A percentile compares a stretch with the other conserved stretches of the same genome.
These are phyloP conservation scores for Metschnikowia chrysomelidarum DNA, from an alignment of 805 yeast genomes.

Conservation along the genomic window DNA sequence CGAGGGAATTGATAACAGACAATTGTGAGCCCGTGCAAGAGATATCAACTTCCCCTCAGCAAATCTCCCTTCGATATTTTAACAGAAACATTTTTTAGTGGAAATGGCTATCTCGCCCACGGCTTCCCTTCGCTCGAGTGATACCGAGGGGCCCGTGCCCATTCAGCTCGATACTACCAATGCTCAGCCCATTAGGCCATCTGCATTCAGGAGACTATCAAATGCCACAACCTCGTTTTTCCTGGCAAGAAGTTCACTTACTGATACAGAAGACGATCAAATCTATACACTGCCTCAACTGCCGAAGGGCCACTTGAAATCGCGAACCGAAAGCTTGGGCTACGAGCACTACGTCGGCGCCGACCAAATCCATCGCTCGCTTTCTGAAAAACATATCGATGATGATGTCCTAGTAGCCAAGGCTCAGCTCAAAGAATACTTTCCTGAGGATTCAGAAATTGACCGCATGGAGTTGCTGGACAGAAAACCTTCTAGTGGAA, in stretches of 20 bases:
- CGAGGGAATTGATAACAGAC: too few relatives aligned
- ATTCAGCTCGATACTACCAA: conserved; percentile 12
- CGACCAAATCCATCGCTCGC: conserved; percentile 4
- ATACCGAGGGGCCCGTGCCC: conserved; percentile 8
- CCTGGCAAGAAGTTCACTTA: conserved; percentile 3
- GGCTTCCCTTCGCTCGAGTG: conserved; percentile 9
- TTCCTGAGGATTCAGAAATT: neutral
- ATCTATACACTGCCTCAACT: too few relatives aligned
- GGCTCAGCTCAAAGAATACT: conserved; percentile 3
- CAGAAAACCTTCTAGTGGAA: neutral
- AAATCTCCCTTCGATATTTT: too few relatives aligned
- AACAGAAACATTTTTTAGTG: too few relatives aligned
- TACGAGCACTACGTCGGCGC: conserved; percentile 10
- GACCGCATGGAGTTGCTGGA: neutral
- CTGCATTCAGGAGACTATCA: conserved; percentile 18
- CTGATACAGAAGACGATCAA: neutral
- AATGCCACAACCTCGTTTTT: conserved; percentile 16
- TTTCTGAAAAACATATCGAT: neutral
- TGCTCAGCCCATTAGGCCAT: conserved; percentile 3
- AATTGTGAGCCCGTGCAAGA: too few relatives aligned
- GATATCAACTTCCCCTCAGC: too few relatives aligned
- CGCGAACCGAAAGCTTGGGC: conserved; percentile 4
- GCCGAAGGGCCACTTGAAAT: neutral
- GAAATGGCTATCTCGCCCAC: conserved; percentile 3
- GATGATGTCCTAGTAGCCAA: conserved; percentile 3